phyloP scores from a whole-genome alignment of 176 grass and related monocot genomes.

The Rhynchospora tenuis region DNA sequence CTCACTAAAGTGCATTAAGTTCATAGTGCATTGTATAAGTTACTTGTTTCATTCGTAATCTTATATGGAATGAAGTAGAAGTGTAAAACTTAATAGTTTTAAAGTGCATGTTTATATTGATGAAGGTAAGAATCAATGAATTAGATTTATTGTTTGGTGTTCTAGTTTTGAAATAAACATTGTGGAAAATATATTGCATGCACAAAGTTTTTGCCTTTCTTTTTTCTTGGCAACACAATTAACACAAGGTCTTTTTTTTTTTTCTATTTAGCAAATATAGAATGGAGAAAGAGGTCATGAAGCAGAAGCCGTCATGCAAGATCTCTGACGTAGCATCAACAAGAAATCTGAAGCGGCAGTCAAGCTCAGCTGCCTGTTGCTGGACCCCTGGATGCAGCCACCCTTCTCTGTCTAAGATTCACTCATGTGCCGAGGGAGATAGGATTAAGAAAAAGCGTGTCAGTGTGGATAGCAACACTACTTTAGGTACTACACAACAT shows the following conservation, averaged over 20 bases:
- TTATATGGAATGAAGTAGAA: neutral
- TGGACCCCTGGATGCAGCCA: neutral
- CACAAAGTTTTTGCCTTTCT: neutral
- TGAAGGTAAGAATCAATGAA: neutral
- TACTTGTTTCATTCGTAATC: neutral
- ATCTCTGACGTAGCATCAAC: neutral
- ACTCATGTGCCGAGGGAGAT: neutral
- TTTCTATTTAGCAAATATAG: neutral
- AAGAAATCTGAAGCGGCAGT: neutral
- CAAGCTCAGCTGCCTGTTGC: neutral
- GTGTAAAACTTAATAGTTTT: neutral
- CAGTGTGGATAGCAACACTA: neutral
- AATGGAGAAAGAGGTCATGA: neutral
- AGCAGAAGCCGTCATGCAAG: neutral
- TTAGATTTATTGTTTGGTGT: neutral
- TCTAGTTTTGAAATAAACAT: neutral
- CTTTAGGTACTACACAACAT: neutral
- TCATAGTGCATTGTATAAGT: neutral
- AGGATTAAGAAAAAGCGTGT: neutral
- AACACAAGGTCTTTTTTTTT: neutral
- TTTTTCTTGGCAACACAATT: neutral
- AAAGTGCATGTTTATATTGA: neutral
- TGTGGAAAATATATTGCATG: neutral
- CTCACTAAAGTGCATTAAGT: neutral
- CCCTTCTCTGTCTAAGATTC: neutral